These are phyloP conservation scores for Russula sp. DNA, from an alignment of 768 basidiomycete genomes.

Conservation along the genomic window DNA sequence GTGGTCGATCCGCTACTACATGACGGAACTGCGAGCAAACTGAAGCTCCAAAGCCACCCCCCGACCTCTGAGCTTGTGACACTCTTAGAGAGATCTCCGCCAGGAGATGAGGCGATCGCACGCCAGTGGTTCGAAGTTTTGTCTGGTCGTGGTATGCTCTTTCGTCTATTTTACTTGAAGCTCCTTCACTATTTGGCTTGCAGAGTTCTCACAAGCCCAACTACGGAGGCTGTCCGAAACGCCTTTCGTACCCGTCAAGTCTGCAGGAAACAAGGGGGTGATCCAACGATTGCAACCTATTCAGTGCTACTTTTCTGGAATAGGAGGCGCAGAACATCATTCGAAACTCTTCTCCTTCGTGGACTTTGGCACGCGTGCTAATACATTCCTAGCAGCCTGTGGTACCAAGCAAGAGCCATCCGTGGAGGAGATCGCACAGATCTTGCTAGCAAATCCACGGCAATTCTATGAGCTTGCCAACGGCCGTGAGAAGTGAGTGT, in stretches of 20 bases:
- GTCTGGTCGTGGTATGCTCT: constrained; percentile 50
- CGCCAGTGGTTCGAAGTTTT: constrained; percentile 63
- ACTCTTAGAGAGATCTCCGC: constrained; percentile 54
- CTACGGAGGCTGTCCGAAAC: constrained; percentile 50
- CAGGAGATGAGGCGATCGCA: constrained; percentile 48
- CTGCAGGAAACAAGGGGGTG: constrained; percentile 28
- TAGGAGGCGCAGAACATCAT: constrained; percentile 53
- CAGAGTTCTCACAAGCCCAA: constrained; percentile 56
- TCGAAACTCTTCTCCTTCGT: constrained; percentile 83
- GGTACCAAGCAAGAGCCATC: constrained; percentile 87
- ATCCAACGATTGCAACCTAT: constrained; percentile 40
- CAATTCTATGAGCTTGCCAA: constrained; percentile 67
- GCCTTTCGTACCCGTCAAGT: constrained; percentile 58
- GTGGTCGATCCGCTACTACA: constrained; percentile 51
- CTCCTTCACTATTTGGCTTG: neutral
- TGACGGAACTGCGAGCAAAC: constrained; percentile 49
- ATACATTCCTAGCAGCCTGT: constrained; percentile 78
- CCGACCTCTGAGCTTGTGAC: constrained; percentile 53
- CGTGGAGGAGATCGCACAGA: constrained; percentile 71
- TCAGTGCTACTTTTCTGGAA: constrained; percentile 64
- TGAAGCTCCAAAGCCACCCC: constrained; percentile 68
- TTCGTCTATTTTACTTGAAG: neutral
- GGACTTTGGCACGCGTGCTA: constrained; percentile 78
- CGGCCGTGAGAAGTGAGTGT: constrained; percentile 57
- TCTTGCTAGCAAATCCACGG: constrained; percentile 60